Base-by-base conservation (phyloP, 345 rosid species). In the Corchorus olitorius region DNA sequence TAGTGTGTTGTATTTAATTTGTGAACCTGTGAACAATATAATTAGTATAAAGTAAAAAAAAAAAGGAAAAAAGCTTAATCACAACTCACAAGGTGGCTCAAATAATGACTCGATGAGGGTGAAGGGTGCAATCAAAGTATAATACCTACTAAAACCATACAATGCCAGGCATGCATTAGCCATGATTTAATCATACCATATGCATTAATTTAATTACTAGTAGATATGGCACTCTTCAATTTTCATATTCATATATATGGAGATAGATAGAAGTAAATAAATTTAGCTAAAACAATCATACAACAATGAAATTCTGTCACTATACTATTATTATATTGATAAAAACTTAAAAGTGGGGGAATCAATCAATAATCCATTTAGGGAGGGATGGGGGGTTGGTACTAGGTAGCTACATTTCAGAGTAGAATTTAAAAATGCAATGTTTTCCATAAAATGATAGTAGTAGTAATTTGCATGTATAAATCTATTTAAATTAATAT, bases 401-500 rank as follows among this genome's bases (percentile, higher is more conserved):
- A 27, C 27, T 27, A 27, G 27, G 27, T 50, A 12, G 35, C 58
- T 63, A 3, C 22, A 6, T 65, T 49, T 11, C 8, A 64, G 10
- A n/a, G 34, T n/a, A 12, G 7, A 65, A 41, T 19, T n/a, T 39
- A 41, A 65, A 65, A 41, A 6, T n/a, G 12, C 55, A 48, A 48
- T 27, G 22, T 27, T 15, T 7, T 20, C 1, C 19, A 14, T 48
- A 14, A 27, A 49, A 48, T 48, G 41, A 4, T 39, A 39, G 43
- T 41, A 39, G 43, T 41, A 11, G 63, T 59, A 9, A 41, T 53
- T 27, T 41, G 46, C 9, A 58, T 41, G 46, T 65, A 54, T 75
- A 9, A 9, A 41, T 39, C 35, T 76, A 43, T 76, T 20, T 4
- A n/a, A 66, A 75, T 22, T 59, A 63, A 78, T 74, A 39, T 73